Evolutionary conservation across 2,329 filamentous ascomycete genomes (phyloP), one percentile per base, ranked within the genome.

Genomic region (Colletotrichum sidae): DNA sequence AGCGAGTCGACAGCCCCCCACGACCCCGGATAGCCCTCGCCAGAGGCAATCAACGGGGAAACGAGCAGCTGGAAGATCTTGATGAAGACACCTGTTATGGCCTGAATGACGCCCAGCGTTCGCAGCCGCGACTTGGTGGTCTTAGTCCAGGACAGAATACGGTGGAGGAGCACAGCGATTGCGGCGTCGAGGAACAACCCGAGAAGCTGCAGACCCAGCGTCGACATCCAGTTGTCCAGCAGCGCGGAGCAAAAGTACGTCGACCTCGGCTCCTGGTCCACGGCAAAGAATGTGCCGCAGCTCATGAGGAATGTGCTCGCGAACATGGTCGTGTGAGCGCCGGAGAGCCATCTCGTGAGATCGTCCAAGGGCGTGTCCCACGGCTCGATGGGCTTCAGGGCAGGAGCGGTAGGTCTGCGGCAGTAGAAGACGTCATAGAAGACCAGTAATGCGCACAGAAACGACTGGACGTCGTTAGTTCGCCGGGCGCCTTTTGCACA

Each of bases 221-320:
- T 73, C 15, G 72, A 72, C 5, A 73, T 70, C 3, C 72, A 72
- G 55, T 74, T 79, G 58, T 86, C 84, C 12, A 78, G 66, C 4
- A 76, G 69, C 5, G 76, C 68, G 15, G 84, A 82, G 69, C 86
- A 88, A 60, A 86, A 80, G 62, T 83, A 86, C 0, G 83, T 85
- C 11, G 85, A 86, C n/a, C 70, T 74, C 15, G 72, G 70, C 3
- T 75, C 74, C n/a, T 79, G 77, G 12, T 76, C 74, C 2, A 78
- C 70, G 13, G 79, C 74, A 2, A 80, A 70, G 60, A 78, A 84
- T 3, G 81, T 78, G 3, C 83, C 83, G 4, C 76, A 75, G 10
- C 78, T 76, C 45, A 86, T 74, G n/a, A 81, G 62, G 15, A 78
- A 6, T 6, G 75, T 75, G 49, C 78, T 76, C 17, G 77, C 52